These are phyloP conservation scores for Paramecium octaurelia DNA, from an alignment of 73 alveolate species.

Conservation along the genomic window DNA sequence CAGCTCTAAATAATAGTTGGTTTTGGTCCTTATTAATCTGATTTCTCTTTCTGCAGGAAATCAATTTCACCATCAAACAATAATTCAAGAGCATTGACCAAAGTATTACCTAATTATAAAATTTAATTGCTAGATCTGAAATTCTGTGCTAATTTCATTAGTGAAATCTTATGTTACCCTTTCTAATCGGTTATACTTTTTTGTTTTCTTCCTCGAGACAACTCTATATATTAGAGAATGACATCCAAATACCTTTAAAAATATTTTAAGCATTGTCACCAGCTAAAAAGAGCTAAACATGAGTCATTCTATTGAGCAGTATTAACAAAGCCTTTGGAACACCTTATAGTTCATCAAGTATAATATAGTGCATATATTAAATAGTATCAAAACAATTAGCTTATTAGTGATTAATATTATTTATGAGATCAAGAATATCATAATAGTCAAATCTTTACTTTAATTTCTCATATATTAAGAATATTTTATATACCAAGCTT, in stretches of 20 bases:
- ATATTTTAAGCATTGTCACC: constrained; percentile 92
- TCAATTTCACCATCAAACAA: constrained; percentile 82
- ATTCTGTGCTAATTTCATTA: constrained; percentile 46
- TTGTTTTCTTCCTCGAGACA: constrained; percentile 27
- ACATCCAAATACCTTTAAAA: constrained; percentile 89
- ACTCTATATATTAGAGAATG: constrained; percentile 69
- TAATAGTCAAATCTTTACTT: constrained; percentile 68
- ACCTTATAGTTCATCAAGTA: constrained; percentile 90
- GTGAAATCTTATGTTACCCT: not conserved
- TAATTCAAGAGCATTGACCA: constrained; percentile 68
- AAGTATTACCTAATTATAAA: constrained; percentile 78
- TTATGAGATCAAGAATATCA: constrained; percentile 87
- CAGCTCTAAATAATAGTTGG: constrained; percentile 64
- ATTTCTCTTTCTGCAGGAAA: constrained; percentile 72
- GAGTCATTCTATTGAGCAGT: constrained; percentile 65
- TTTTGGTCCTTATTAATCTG: constrained; percentile 73
- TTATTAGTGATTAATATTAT: constrained; percentile 64
- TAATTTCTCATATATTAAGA: constrained; percentile 77
- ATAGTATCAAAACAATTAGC: constrained; percentile 35
- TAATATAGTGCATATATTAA: constrained; percentile 72
- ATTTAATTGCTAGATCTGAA: constrained; percentile 83
- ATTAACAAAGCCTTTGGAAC: constrained; percentile 73
- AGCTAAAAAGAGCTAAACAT: constrained; percentile 74
- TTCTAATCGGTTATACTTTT: not conserved
- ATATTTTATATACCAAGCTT: constrained; percentile 16